These are phyloP conservation scores for Hymenoscyphus scutula DNA, from an alignment of 2,329 filamentous ascomycete species.

Conservation along the genomic window DNA sequence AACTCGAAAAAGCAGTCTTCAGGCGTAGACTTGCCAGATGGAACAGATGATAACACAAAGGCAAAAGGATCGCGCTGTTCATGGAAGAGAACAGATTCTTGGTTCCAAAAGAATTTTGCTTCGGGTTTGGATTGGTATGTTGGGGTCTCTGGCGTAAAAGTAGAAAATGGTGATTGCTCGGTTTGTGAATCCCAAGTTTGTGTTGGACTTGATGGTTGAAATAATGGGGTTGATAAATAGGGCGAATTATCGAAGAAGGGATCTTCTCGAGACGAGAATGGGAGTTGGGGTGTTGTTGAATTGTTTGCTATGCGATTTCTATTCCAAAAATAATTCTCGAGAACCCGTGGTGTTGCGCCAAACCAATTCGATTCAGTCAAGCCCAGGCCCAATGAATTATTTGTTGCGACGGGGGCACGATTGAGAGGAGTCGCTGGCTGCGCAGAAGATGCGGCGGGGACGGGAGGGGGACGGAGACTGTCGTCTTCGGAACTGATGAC, in stretches of 20 bases:
- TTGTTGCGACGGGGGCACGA: neutral
- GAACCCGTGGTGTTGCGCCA: neutral
- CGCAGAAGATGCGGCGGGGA: neutral
- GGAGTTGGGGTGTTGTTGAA: neutral
- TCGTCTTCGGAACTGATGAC: neutral
- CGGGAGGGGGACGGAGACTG: neutral
- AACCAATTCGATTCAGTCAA: neutral
- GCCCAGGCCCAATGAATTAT: neutral
- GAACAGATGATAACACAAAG: neutral
- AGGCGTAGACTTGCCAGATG: neutral
- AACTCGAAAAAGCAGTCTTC: neutral
- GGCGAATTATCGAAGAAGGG: neutral
- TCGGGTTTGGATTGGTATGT: neutral
- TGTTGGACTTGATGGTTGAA: neutral
- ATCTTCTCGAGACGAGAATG: neutral
- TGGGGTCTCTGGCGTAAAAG: slow-evolving; percentile 7
- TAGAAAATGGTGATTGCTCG: slow-evolving; percentile 6
- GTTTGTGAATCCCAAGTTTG: neutral
- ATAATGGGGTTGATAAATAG: neutral
- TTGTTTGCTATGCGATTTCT: neutral
- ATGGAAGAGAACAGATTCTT: neutral
- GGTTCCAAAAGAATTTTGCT: neutral
- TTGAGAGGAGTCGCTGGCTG: neutral
- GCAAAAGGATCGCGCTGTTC: neutral
- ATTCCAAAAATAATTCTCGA: neutral